These are phyloP conservation scores for Hypericum androsaemum DNA, from an alignment of 345 rosid species.

Conservation along the genomic window DNA sequence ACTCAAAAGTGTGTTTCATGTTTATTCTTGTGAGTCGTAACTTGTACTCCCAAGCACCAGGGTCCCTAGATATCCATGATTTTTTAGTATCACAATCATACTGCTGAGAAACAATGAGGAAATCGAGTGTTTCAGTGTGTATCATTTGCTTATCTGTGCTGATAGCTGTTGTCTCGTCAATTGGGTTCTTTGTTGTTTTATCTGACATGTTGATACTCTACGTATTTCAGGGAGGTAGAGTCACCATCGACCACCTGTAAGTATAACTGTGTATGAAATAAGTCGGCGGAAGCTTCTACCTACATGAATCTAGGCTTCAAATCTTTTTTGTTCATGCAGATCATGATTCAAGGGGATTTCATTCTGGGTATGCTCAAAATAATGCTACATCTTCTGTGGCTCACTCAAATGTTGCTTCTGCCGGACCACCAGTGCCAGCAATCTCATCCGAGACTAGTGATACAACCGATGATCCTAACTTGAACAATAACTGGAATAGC, in stretches of 20 bases:
- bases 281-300: constrained; percentile 9
- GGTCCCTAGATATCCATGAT: too few relatives aligned
- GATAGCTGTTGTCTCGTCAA: not conserved
- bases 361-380: constrained; percentile 32
- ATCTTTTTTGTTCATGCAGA: constrained; percentile 28
- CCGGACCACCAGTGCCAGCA: constrained; percentile 39
- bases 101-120: too few relatives aligned
- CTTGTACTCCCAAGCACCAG: too few relatives aligned
- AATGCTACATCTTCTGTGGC: constrained; percentile 33
- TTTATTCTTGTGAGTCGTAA: too few relatives aligned
- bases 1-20: too few relatives aligned
- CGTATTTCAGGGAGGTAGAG: constrained; percentile 52
- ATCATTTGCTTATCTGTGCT: not conserved
- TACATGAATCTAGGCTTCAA: constrained; percentile 6
- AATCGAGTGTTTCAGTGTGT: not conserved
- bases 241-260: constrained; percentile 53
- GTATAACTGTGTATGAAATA: constrained; percentile 12
- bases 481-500: constrained; percentile 44
- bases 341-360: constrained; percentile 43
- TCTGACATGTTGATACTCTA: constrained; percentile 18
- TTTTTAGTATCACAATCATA: too few relatives aligned
- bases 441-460: constrained; percentile 33
- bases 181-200: constrained; percentile 1
- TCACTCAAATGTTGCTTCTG: constrained; percentile 47
- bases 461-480: constrained; percentile 26